A percentile compares a stretch with the other conserved stretches of the same genome.
These are phyloP conservation scores for Vigna unguiculata DNA, from an alignment of 306 rosid genomes.

Conservation along the genomic window DNA sequence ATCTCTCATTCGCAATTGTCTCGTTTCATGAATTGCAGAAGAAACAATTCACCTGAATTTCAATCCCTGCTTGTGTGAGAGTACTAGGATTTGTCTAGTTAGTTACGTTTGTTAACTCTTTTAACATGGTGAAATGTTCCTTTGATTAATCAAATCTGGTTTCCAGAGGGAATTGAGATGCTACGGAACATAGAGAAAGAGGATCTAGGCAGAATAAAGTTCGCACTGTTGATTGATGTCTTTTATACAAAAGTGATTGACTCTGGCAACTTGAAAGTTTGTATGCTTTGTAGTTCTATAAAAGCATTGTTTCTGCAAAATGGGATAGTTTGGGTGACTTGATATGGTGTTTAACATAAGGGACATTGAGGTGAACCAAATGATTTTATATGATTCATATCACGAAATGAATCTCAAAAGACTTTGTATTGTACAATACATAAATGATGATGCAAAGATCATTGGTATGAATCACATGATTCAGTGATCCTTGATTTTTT, in stretches of 20 bases:
- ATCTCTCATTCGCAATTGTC: background rate
- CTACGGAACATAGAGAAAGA: background rate
- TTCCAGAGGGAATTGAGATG: background rate
- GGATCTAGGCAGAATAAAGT: background rate
- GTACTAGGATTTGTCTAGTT: background rate
- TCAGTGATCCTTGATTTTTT: background rate
- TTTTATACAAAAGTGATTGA: background rate
- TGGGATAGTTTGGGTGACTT: conserved; percentile 19
- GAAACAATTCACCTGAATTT: background rate
- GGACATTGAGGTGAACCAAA: background rate
- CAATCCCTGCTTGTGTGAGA: background rate
- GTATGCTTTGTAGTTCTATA: background rate
- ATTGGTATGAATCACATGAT: background rate
- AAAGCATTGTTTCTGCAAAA: background rate
- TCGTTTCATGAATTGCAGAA: background rate
- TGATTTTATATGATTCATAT: background rate
- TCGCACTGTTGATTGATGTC: background rate
- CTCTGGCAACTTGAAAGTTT: background rate
- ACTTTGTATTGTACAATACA: background rate
- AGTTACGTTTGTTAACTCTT: background rate
- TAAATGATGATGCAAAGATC: background rate
- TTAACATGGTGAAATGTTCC: background rate
- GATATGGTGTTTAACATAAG: background rate
- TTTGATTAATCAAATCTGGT: background rate
- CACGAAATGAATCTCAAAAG: background rate